These are phyloP conservation scores for Brettanomyces anomalus DNA, from an alignment of 805 yeast species.

Conservation along the genomic window DNA sequence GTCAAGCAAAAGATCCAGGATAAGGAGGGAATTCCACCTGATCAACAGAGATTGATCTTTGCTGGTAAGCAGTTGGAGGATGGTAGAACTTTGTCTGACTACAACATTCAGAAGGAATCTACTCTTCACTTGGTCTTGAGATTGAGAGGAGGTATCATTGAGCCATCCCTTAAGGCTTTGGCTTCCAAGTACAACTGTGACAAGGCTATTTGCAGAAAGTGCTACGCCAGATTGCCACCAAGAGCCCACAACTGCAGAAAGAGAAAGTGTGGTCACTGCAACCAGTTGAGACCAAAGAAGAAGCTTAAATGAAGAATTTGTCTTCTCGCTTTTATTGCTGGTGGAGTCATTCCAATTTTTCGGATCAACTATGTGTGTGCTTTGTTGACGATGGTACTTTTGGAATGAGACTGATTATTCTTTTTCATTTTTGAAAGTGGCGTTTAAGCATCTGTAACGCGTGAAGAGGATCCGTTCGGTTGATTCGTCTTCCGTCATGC, in stretches of 20 bases:
- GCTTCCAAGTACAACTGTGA: constrained; percentile 99
- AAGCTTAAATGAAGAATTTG: constrained; percentile 72
- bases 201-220: constrained; percentile 97
- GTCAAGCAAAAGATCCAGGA: constrained; percentile 94
- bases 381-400: too few relatives aligned
- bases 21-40: constrained; percentile 96
- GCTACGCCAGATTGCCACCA: constrained; percentile 99
- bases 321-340: neutral
- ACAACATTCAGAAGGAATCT: constrained; percentile 94
- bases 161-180: constrained; percentile 97
- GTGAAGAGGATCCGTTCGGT: too few relatives aligned
- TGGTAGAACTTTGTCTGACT: constrained; percentile 89
- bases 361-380: too few relatives aligned
- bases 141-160: constrained; percentile 83
- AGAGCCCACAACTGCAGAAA: constrained; percentile 99
- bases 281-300: constrained; percentile 99
- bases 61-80: constrained; percentile 97
- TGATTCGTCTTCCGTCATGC: too few relatives aligned
- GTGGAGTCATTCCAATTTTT: too few relatives aligned
- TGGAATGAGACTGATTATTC: too few relatives aligned
- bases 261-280: constrained; percentile 99
- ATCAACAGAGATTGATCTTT: constrained; percentile 89
- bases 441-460: too few relatives aligned
- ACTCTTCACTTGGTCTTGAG: constrained; percentile 52
- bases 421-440: too few relatives aligned